phyloP scores from a whole-genome alignment of 2,329 filamentous ascomycete species.

The Trichoderma cornu-damae region DNA sequence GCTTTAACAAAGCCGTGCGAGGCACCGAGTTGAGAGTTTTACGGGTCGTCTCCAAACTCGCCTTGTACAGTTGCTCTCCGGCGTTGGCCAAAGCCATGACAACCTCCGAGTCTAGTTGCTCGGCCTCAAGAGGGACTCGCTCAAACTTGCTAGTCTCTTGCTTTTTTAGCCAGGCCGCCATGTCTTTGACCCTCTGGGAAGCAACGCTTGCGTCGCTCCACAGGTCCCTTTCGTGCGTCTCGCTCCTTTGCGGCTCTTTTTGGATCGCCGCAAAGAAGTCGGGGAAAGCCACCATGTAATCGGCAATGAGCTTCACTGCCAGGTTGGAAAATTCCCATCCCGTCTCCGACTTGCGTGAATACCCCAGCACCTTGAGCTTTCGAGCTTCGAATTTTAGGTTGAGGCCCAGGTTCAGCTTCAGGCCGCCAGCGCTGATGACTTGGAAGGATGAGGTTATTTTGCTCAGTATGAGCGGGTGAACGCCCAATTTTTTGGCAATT shows the following conservation, averaged over 20 bases:
- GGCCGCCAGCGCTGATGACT: conserved; percentile 69
- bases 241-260: conserved; percentile 76
- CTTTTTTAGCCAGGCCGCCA: conserved; percentile 86
- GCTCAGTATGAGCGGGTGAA: conserved; percentile 84
- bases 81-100: conserved; percentile 75
- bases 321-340: conserved; percentile 95
- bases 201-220: conserved; percentile 70
- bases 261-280: conserved; percentile 91
- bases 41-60: conserved; percentile 49
- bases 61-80: conserved; percentile 58
- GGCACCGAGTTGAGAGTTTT: conserved; percentile 78
- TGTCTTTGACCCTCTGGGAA: conserved; percentile 81
- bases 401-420: conserved; percentile 83
- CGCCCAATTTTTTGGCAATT: conserved; percentile 74
- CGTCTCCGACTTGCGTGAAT: conserved; percentile 76
- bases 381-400: conserved; percentile 96
- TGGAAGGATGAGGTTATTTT: conserved; percentile 95
- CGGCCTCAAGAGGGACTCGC: conserved; percentile 89
- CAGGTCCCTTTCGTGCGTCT: conserved; percentile 79
- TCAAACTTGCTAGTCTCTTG: conserved; percentile 90
- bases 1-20: conserved; percentile 81
- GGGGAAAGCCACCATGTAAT: conserved; percentile 92
- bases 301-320: conserved; percentile 71
- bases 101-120: conserved; percentile 88
- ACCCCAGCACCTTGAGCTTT: conserved; percentile 92